Percentiles rank a stretch among this genome's conserved stretches.
These are phyloP conservation scores for Boletus rubroflammeus DNA, from an alignment of 768 basidiomycete genomes.

Conservation along the genomic window DNA sequence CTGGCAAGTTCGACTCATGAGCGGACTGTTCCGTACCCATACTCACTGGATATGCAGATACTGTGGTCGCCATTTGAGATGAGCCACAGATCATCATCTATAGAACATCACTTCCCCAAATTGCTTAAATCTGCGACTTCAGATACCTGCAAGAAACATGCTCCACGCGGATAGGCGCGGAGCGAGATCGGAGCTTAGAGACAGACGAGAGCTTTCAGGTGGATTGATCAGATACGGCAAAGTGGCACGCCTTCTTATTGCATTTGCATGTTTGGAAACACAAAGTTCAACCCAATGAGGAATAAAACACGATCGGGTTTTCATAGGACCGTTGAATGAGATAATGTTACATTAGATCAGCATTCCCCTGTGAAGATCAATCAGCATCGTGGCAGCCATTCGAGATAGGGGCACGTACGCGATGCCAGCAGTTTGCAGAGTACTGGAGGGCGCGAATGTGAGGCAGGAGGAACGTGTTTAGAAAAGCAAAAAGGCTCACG, in stretches of 20 bases:
- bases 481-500: slow-evolving; percentile 24
- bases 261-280: background rate
- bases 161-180: background rate
- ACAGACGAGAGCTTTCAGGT: background rate
- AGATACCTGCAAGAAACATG: background rate
- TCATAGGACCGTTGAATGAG: background rate
- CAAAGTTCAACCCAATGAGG: background rate
- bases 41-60: background rate
- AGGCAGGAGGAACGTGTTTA: background rate
- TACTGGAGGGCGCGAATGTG: slow-evolving; percentile 23
- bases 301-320: background rate
- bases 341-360: slow-evolving; percentile 34
- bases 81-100: background rate
- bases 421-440: slow-evolving; percentile 57
- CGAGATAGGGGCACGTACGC: slow-evolving; percentile 39
- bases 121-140: too few relatives aligned
- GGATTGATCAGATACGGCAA: background rate
- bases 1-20: background rate
- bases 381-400: slow-evolving; percentile 2
- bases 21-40: background rate
- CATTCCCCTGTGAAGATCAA: slow-evolving; percentile 41
- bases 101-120: background rate
- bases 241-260: background rate
- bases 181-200: background rate
- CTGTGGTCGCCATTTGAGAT: background rate